Conservation (phyloP, 768 basidiomycete species). For the Chalciporus piperatus region DNA sequence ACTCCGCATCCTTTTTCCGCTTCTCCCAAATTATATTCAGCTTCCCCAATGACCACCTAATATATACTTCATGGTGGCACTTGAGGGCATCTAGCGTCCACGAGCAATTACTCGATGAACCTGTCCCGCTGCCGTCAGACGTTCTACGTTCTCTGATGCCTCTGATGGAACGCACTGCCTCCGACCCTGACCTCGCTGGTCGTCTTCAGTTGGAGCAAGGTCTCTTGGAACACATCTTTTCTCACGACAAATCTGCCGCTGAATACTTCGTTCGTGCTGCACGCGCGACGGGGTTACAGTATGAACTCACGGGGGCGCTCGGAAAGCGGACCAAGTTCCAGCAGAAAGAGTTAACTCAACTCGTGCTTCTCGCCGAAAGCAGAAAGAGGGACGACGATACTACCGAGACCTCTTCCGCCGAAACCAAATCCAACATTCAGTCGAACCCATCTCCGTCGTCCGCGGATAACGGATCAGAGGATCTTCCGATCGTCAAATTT, state of each 20-base stretch:
- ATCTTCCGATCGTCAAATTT: slow-evolving; percentile 1
- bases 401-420: slow-evolving; percentile 10
- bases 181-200: slow-evolving; percentile 64
- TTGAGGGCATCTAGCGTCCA: slow-evolving; percentile 72
- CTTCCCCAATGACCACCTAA: slow-evolving; percentile 45
- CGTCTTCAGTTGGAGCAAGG: slow-evolving; percentile 74
- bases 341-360: slow-evolving; percentile 77
- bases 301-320: slow-evolving; percentile 88
- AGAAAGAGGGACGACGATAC: slow-evolving; percentile 39
- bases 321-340: slow-evolving; percentile 96
- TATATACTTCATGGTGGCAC: slow-evolving; percentile 75
- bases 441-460: slow-evolving; percentile 7
- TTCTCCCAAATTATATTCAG: slow-evolving; percentile 71
- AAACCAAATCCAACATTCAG: neutral
- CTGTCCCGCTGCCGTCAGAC: slow-evolving; percentile 55
- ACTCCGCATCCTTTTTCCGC: slow-evolving; percentile 64
- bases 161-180: slow-evolving; percentile 38
- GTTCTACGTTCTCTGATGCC: slow-evolving; percentile 41
- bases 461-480: slow-evolving; percentile 1
- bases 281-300: slow-evolving; percentile 72
- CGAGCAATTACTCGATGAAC: slow-evolving; percentile 76
- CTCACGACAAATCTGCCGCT: slow-evolving; percentile 74
- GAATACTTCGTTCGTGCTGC: slow-evolving; percentile 78
- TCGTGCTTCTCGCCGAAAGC: slow-evolving; percentile 92
- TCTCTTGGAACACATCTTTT: slow-evolving; percentile 70